phyloP scores from a whole-genome alignment of 108 stramenopile species.

The Schizochytrium sp. region DNA sequence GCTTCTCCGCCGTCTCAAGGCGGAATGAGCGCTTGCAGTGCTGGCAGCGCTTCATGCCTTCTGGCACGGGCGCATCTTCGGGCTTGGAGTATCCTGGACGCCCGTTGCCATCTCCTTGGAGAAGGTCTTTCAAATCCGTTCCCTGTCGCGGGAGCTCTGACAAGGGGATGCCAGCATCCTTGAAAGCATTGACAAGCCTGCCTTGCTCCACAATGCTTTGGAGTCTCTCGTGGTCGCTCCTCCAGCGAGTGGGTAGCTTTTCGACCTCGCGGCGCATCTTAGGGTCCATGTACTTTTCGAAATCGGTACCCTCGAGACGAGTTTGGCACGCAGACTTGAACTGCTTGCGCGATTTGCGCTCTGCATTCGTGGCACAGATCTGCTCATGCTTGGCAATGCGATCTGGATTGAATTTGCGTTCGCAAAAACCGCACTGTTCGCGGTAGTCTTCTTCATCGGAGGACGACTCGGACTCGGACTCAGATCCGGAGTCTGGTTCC shows the following conservation, averaged over 20 bases:
- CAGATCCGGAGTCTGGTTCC: background rate
- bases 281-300: constrained; percentile 15
- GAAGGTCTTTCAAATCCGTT: background rate
- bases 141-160: constrained; percentile 2
- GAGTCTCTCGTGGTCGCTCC: background rate
- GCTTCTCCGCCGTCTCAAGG: background rate
- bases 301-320: constrained; percentile 20
- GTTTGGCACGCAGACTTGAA: constrained; percentile 5
- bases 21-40: background rate
- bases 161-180: background rate
- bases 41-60: constrained; percentile 10
- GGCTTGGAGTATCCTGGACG: background rate
- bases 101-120: background rate
- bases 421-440: background rate
- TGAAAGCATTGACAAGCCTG: background rate
- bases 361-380: constrained; percentile 11
- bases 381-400: constrained; percentile 27
- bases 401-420: constrained; percentile 20
- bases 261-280: background rate
- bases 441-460: constrained; percentile 21
- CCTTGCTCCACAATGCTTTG: constrained; percentile 5
- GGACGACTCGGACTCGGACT: background rate
- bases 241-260: background rate
- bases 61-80: background rate
- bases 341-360: constrained; percentile 3